A percentile compares a stretch with the other conserved stretches of the same genome.
These are phyloP conservation scores for Diplosphaera chodatii DNA, from an alignment of 139 green algal genomes.

Conservation along the genomic window DNA sequence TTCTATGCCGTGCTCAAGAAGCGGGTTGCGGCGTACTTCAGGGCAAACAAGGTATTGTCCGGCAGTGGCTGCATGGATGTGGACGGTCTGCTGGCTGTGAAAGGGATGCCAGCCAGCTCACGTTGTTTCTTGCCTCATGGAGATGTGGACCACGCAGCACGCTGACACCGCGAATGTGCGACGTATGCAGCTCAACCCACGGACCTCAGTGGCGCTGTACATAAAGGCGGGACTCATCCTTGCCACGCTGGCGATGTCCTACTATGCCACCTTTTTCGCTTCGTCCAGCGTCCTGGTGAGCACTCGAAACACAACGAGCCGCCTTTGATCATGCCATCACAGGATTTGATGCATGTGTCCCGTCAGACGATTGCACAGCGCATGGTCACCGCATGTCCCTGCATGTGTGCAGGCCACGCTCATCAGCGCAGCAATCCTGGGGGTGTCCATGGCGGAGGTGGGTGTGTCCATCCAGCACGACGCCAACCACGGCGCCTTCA, in stretches of 20 bases:
- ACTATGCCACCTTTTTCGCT: constrained; percentile 45
- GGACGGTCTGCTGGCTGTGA: too few species aligned
- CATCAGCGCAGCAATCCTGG: constrained; percentile 33
- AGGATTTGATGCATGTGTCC: too few species aligned
- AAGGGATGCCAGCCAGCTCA: too few species aligned
- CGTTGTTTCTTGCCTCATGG: too few species aligned
- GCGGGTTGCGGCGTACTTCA: constrained; percentile 44
- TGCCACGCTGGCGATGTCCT: constrained; percentile 18
- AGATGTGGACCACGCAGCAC: too few species aligned
- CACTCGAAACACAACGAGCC: too few species aligned
- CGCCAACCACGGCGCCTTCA: constrained; percentile 63
- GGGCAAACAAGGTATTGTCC: constrained; percentile 53
- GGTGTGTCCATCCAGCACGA: constrained; percentile 63
- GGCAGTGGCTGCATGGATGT: too few species aligned
- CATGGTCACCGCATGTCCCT: too few species aligned
- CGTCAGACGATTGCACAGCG: too few species aligned
- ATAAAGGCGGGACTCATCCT: constrained; percentile 54
- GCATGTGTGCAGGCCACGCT: constrained; percentile 23
- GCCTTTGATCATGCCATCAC: too few species aligned
- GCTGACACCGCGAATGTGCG: too few species aligned
- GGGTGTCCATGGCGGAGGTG: constrained; percentile 52
- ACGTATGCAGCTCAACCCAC: constrained; percentile 53
- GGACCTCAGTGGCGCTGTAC: constrained; percentile 45
- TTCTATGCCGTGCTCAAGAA: constrained; percentile 48
- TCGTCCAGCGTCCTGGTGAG: constrained; percentile 28